A percentile compares a stretch with the other conserved stretches of the same genome.
Evolutionary conservation across 345 rosid genomes (phyloP).

Genomic region (Eucalyptus pauciflora): DNA sequence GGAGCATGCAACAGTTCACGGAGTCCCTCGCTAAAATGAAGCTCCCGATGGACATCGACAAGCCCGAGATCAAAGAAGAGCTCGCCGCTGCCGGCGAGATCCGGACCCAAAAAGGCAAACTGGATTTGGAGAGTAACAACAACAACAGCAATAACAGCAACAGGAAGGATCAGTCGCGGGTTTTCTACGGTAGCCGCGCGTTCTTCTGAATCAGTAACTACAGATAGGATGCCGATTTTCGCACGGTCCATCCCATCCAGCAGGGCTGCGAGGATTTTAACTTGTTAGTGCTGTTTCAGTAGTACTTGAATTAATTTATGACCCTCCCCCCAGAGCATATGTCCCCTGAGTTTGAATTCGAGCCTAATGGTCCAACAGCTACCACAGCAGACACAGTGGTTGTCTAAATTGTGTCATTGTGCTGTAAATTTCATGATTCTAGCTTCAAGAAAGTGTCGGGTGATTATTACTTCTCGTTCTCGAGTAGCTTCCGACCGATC

Average conservation of each 20-base stretch:
- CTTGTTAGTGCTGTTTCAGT: background rate
- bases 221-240: background rate
- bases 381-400: background rate
- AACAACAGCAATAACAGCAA: conserved; percentile 14
- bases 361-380: background rate
- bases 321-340: background rate
- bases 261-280: background rate
- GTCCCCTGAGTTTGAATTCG: background rate
- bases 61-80: conserved; percentile 13
- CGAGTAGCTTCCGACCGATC: background rate
- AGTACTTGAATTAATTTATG: background rate
- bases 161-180: conserved; percentile 83
- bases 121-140: conserved; percentile 5
- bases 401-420: background rate
- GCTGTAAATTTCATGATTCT: background rate
- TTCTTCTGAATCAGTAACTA: conserved; percentile 42
- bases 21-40: conserved; percentile 91
- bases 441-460: background rate
- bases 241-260: background rate
- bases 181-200: conserved; percentile 92
- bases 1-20: conserved; percentile 85
- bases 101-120: conserved; percentile 16
- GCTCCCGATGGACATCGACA: conserved; percentile 79
- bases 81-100: conserved; percentile 5
- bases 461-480: background rate